Base-by-base conservation (phyloP, 768 basidiomycete genomes). In the Russula griseocarnosa region DNA sequence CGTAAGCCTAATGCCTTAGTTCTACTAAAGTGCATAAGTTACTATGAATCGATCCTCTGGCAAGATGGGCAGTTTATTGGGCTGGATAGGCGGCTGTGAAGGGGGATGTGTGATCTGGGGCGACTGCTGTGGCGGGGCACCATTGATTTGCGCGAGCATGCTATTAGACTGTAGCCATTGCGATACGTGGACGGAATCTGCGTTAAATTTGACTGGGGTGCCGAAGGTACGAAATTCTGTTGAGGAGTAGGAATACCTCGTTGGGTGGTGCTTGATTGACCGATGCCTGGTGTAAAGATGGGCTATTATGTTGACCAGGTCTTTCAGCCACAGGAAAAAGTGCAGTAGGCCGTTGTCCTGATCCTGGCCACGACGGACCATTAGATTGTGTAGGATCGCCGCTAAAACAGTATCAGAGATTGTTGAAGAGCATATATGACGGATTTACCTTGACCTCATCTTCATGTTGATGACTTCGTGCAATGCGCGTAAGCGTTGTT, bases 141-240 rank as follows among this genome's bases (percentile, higher is more conserved):
- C 32, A 30, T 49, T n/a, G 5, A 56, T 36, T 40, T 55, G 49
- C 14, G 49, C 24, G 7, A 65, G 63, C 5, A 42, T 32, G 13
- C 40, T 26, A 38, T 61, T 56, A 3, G 42, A 40, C 36, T 59
- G 30, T 26, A 60, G 4, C 63, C 49, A 46, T 42, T 61, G 30
- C 14, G 63, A n/a, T 18, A 52, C 49, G 14, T 61, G 63, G 59
- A 40, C 9, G 63, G 44, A n/a, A 65, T 65, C 36, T 65, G 63
- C 3, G 59, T 22, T 20, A 65, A 30, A 51, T 65, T 65, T 7
- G 63, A 28, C 26, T 65, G 63, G 3, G 55, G 18, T 28, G 57
- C 24, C 1, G 59, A 51, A 26, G 63, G 38, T 18, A 16, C 53
- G 14, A 60, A 65, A 30, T 34, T 65, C 40, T 65, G 63, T 24